phyloP scores from a whole-genome alignment of 345 rosid genomes.

The Eucalyptus polybractea region DNA sequence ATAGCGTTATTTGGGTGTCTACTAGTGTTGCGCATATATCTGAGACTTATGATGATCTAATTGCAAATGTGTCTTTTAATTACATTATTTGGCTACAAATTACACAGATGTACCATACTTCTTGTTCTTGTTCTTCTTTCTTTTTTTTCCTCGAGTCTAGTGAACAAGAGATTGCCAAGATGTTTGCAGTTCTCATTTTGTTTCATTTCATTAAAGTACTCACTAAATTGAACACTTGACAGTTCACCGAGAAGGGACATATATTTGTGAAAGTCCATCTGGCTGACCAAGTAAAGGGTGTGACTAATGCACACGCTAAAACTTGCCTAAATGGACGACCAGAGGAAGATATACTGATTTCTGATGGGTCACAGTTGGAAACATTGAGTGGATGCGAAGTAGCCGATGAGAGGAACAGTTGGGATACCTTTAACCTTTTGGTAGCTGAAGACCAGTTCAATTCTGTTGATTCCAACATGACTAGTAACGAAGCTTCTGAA shows the following conservation, averaged over 20 bases:
- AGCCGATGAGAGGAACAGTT: conserved; percentile 73
- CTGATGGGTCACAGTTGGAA: conserved; percentile 25
- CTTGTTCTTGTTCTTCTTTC: not conserved
- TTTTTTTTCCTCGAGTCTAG: not conserved
- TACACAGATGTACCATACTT: not conserved
- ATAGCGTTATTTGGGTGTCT: not conserved
- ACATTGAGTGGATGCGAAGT: conserved; percentile 90
- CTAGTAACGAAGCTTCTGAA: conserved; percentile 19
- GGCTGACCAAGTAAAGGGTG: conserved; percentile 38
- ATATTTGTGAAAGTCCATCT: conserved; percentile 85
- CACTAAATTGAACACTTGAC: conserved; percentile 1
- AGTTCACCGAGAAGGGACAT: conserved; percentile 97
- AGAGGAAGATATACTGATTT: conserved; percentile 14
- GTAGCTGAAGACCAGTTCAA: conserved; percentile 28
- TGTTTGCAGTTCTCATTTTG: not conserved
- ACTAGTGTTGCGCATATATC: not conserved
- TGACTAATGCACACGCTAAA: conserved; percentile 16
- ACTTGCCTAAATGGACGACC: conserved; percentile 35
- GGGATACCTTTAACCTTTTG: conserved; percentile 77
- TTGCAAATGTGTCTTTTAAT: not conserved
- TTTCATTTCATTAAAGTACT: not conserved
- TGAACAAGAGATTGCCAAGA: not conserved
- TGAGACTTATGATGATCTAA: not conserved
- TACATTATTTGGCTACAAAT: not conserved
- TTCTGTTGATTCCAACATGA: conserved; percentile 15